These are phyloP conservation scores for Leishmania turanica DNA, from an alignment of 208 protist genomes.

Conservation along the genomic window DNA sequence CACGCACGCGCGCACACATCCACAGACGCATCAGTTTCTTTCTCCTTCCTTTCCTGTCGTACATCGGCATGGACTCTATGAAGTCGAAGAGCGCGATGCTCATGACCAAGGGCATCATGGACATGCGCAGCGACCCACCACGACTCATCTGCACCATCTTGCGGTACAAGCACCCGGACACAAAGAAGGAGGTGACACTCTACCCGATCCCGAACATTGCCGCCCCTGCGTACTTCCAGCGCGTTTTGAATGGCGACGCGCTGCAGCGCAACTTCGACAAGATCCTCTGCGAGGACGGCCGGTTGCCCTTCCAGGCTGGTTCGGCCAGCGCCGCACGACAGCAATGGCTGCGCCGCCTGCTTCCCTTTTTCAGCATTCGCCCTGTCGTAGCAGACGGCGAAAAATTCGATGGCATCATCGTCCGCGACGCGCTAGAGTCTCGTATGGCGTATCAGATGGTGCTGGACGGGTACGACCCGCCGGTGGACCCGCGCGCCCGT, in stretches of 20 bases:
- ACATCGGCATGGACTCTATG: conserved; percentile 46
- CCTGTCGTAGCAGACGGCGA: conserved; percentile 52
- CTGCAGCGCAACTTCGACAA: conserved; percentile 59
- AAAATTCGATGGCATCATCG: conserved; percentile 80
- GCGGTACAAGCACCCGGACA: conserved; percentile 66
- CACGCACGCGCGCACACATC: not conserved
- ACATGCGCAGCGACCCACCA: conserved; percentile 72
- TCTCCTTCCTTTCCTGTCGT: not conserved
- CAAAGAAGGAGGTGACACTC: conserved; percentile 77
- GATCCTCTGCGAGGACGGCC: conserved; percentile 85
- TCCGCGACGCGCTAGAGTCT: conserved; percentile 77
- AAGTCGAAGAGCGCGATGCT: conserved; percentile 73
- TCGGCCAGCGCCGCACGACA: conserved; percentile 42
- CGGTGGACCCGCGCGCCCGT: conserved; percentile 78
- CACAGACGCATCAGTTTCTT: not conserved
- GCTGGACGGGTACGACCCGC: conserved; percentile 65
- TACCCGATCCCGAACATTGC: conserved; percentile 82
- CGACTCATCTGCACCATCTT: conserved; percentile 70
- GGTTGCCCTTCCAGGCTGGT: conserved; percentile 69
- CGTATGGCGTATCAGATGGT: conserved; percentile 90
- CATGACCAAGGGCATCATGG: conserved; percentile 87
- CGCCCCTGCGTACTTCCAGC: conserved; percentile 62
- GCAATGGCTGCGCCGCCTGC: conserved; percentile 42
- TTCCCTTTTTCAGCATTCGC: conserved; percentile 74
- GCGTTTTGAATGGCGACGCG: conserved; percentile 42